Percentiles rank a stretch among this genome's conserved stretches.
Evolutionary conservation across 2,329 filamentous ascomycete genomes (phyloP).

Genomic region (Microcyclospora pomicola): DNA sequence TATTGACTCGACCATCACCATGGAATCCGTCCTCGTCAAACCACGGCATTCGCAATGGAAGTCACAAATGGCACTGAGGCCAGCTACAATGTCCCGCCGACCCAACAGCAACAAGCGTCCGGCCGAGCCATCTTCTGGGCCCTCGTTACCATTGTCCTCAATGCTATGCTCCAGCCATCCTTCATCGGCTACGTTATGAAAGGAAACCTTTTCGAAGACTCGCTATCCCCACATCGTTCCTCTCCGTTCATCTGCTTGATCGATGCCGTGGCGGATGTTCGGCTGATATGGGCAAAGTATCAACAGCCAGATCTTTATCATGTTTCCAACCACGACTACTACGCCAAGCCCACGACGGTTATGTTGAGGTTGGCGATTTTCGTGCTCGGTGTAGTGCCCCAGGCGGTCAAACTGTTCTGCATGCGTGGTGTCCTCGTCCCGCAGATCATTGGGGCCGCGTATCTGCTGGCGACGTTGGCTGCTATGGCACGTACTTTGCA

Average conservation of each 20-base stretch:
- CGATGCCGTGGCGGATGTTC: not conserved
- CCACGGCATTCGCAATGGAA: too few relatives aligned
- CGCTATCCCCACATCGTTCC: not conserved
- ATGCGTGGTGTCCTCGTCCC: not conserved
- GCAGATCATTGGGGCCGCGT: not conserved
- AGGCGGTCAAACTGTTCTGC: slow-evolving; percentile 1
- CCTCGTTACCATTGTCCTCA: not conserved
- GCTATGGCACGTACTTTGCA: not conserved
- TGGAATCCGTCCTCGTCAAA: too few relatives aligned
- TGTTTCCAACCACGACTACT: not conserved
- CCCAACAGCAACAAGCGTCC: not conserved
- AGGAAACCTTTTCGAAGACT: not conserved
- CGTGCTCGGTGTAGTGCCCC: not conserved
- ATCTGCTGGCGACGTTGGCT: not conserved
- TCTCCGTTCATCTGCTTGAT: not conserved
- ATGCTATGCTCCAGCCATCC: slow-evolving; percentile 1
- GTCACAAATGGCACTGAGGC: not conserved
- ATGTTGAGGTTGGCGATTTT: not conserved
- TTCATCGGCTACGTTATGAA: not conserved
- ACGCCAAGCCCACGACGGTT: not conserved
- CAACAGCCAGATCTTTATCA: not conserved
- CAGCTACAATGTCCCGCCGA: not conserved
- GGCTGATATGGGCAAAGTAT: not conserved
- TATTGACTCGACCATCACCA: too few relatives aligned
- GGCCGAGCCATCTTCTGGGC: slow-evolving; percentile 2